Conservation (phyloP, 768 basidiomycete species). For the Pleurotus ostreatus region DNA sequence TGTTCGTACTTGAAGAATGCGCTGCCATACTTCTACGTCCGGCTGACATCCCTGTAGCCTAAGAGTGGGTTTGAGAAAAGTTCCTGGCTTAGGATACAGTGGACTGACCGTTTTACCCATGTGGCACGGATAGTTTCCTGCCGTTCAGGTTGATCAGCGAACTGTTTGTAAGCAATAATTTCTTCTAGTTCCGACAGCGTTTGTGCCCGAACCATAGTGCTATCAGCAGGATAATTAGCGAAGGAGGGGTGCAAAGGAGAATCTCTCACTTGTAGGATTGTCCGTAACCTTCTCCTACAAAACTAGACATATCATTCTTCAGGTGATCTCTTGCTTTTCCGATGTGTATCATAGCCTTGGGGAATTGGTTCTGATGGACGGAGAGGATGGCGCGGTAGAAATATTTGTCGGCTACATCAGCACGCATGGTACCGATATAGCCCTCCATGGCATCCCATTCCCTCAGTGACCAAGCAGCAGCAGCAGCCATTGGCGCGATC, state of each 20-base stretch:
- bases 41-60: constrained; percentile 95
- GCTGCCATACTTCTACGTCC: constrained; percentile 99
- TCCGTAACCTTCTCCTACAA: constrained; percentile 96
- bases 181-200: constrained; percentile 98
- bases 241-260: constrained; percentile 5
- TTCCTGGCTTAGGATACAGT: not conserved
- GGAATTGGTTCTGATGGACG: constrained; percentile 95
- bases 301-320: constrained; percentile 85
- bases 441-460: constrained; percentile 99
- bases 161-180: constrained; percentile 93
- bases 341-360: constrained; percentile 85
- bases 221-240: constrained; percentile 24
- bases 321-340: constrained; percentile 89
- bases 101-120: constrained; percentile 88
- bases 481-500: constrained; percentile 96
- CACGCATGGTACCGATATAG: constrained; percentile 90
- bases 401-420: constrained; percentile 88
- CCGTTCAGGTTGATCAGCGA: constrained; percentile 90
- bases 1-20: constrained; percentile 92
- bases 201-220: constrained; percentile 95
- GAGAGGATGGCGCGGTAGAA: constrained; percentile 96
- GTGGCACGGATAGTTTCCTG: constrained; percentile 88
- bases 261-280: constrained; percentile 84
- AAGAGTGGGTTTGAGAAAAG: not conserved
- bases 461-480: constrained; percentile 93